These are phyloP conservation scores for Acanthamoeba triangularis DNA, from an alignment of 208 protist species.

Conservation along the genomic window DNA sequence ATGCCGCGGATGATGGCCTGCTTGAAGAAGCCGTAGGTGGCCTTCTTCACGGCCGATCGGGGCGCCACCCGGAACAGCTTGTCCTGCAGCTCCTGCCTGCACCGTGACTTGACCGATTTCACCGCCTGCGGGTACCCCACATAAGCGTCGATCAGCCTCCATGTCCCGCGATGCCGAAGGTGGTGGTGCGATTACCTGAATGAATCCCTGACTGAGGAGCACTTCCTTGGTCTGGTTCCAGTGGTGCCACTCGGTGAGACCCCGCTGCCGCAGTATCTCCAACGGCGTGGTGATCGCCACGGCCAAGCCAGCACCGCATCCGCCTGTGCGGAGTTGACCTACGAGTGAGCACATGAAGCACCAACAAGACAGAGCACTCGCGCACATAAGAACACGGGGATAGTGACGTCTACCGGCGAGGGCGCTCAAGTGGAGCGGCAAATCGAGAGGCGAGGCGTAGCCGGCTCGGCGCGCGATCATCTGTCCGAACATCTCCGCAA, in stretches of 20 bases:
- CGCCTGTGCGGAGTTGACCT: background rate
- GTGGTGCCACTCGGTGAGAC: constrained; percentile 44
- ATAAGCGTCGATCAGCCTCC: too few relatives aligned
- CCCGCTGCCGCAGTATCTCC: constrained; percentile 48
- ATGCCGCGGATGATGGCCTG: constrained; percentile 51
- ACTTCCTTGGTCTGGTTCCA: constrained; percentile 34
- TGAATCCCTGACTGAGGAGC: constrained; percentile 24
- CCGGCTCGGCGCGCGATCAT: background rate
- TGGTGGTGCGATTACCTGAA: background rate
- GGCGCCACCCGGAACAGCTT: constrained; percentile 48
- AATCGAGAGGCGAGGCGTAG: constrained; percentile 4
- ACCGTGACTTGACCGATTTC: constrained; percentile 24
- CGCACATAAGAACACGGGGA: background rate
- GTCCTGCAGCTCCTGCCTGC: constrained; percentile 22
- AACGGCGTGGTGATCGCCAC: constrained; percentile 29
- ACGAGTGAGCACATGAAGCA: background rate
- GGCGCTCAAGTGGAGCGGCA: constrained; percentile 28
- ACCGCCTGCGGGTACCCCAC: background rate
- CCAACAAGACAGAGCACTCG: background rate
- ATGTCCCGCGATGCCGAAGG: too few relatives aligned
- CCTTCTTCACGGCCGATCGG: constrained; percentile 33
- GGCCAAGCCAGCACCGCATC: constrained; percentile 3
- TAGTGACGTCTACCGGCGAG: background rate
- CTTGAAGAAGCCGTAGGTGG: constrained; percentile 66
- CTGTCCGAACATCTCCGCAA: constrained; percentile 1